Base-by-base conservation (phyloP, 2,329 filamentous ascomycete species). In the Sporothrix pseudoabietina region DNA sequence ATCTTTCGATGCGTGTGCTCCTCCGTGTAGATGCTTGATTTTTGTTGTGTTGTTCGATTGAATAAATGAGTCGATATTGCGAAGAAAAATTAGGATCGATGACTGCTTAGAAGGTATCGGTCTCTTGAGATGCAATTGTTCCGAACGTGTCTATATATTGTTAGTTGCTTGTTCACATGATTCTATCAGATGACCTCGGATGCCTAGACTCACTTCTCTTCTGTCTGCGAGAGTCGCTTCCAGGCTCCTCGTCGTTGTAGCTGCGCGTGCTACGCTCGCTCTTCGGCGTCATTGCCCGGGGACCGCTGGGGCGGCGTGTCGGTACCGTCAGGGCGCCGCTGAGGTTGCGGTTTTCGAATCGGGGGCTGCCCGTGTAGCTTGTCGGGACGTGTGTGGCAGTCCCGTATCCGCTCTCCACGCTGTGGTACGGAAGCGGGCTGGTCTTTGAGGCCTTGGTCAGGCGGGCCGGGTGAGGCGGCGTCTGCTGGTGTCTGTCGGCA, bases 231-330 rank as follows among this genome's bases (percentile, higher is more conserved):
- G 72, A 9, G 5, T 87, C 86, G 35, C 84, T 84, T 71, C 80
- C 80, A 9, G 82, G 82, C 26, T 81, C 82, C 73, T 85, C 85
- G 57, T 86, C 84, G 65, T 85, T 80, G 69, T 79, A 79, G 73
- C 79, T 80, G 16, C 79, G 77, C 39, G 66, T 72, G 72, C 78
- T 79, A 14, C 76, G 82, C 0, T 82, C 82, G 73, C 83, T 86
- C 79, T 84, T 88, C 0, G 88, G 87, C 5, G 87, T 89, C 88
- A 90, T 90, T 22, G 87, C 87, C 75, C 88, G 81, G 16, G 88
- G 88, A 30, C 88, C 88, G 71, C 86, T 89, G 32, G 88, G 88
- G 73, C 87, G 80, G 68, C 88, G 83, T 9, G 83, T 79, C n/a
- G 86, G 86, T 10, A 85, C 85, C 4, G 85, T 82, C 6, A 87